A percentile compares a stretch with the other conserved stretches of the same genome.
phyloP scores from a whole-genome alignment of 108 stramenopile species.

The Nitzschia sp. region DNA sequence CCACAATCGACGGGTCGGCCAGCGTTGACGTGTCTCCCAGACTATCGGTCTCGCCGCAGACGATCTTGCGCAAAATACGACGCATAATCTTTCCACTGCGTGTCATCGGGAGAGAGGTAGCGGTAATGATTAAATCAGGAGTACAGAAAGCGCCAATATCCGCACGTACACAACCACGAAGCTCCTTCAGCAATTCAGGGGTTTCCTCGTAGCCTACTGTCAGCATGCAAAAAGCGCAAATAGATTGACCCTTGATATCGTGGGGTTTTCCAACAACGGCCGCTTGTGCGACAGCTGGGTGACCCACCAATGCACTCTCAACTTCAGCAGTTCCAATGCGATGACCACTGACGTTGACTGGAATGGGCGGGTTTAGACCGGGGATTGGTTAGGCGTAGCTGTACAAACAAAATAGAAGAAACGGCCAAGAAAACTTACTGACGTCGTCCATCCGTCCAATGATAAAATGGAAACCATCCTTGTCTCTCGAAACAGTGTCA shows the following conservation, averaged over 20 bases:
- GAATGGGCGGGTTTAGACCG: not conserved
- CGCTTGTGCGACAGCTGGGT: slow-evolving; percentile 88
- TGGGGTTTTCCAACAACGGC: slow-evolving; percentile 93
- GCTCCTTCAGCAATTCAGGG: slow-evolving; percentile 80
- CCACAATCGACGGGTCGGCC: slow-evolving; percentile 96
- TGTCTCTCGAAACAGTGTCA: slow-evolving; percentile 91
- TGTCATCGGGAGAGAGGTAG: slow-evolving; percentile 92
- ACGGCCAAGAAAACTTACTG: slow-evolving; percentile 17
- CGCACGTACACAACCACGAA: slow-evolving; percentile 74
- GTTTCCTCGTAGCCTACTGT: slow-evolving; percentile 63
- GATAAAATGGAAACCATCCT: slow-evolving; percentile 96
- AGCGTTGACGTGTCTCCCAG: slow-evolving; percentile 94
- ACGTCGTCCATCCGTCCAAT: slow-evolving; percentile 98
- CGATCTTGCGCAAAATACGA: slow-evolving; percentile 95
- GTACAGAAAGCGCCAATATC: slow-evolving; percentile 92
- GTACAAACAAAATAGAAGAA: not conserved
- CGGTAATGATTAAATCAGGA: slow-evolving; percentile 85
- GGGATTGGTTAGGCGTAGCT: not conserved
- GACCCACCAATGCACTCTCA: slow-evolving; percentile 91
- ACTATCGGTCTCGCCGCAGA: slow-evolving; percentile 83
- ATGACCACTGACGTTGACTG: slow-evolving; percentile 93
- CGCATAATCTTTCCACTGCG: slow-evolving; percentile 97
- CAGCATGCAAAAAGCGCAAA: slow-evolving; percentile 84
- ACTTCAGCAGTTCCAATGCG: slow-evolving; percentile 95
- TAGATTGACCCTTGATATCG: slow-evolving; percentile 91